Evolutionary conservation across 2,329 filamentous ascomycete genomes (phyloP), one percentile per base, ranked within the genome.

Genomic region (Sclerotinia subarctica): DNA sequence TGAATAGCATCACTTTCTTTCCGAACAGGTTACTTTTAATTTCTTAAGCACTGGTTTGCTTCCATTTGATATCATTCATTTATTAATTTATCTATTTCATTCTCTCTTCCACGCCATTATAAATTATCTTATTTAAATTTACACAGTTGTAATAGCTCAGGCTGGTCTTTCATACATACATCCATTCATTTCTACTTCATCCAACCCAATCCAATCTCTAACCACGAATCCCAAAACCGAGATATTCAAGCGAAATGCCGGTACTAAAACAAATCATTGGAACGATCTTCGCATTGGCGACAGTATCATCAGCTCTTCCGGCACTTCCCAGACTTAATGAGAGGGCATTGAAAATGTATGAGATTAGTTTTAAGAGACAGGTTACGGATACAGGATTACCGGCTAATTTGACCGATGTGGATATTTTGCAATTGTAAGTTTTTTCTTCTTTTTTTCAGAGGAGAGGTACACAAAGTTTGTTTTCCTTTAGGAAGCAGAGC

Each of bases 351-450:
- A 74, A 72, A 51, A 68, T 70, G 35, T 77, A 73, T 69, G 71
- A 76, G 60, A 66, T 72, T 15, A 42, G 13, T 42, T 42, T 42
- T 58, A 47, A 69, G 69, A 66, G 75, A 70, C 74, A 76, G 49
- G 73, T 75, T 62, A 73, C 74, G 8, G 68, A 73, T 10, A 77
- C 76, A 1, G 76, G 76, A 24, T 69, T 77, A 60, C 77, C 76
- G n/a, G 75, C 76, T 70, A 78, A 75, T n/a, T 72, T 85, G 71
- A 80, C 78, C 42, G 83, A 85, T 77, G 74, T 82, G 51, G 82
- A 84, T 74, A 83, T 85, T 70, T 79, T 85, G 57, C 81, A 84
- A 79, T 85, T 84, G 83, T 85, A 77, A 75, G 82, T 76, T 32
- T 13, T 21, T 17, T 29, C 2, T 29, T 4, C 42, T 15, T 29